A percentile compares a stretch with the other conserved stretches of the same genome.
phyloP scores from a whole-genome alignment of 108 stramenopile species.

The Cyclostephanos invisitatus region DNA sequence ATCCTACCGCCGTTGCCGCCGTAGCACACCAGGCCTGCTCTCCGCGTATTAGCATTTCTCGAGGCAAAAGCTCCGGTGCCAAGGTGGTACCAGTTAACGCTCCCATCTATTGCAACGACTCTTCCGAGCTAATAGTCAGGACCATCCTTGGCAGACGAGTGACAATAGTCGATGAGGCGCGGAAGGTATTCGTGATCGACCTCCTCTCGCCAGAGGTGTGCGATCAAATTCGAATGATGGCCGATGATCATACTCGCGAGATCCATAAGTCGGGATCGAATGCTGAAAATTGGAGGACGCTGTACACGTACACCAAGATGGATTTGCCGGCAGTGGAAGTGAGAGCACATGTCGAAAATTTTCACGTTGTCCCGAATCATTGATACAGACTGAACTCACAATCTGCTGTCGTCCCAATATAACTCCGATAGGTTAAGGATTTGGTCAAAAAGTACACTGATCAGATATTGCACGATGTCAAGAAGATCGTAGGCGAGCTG shows the following conservation, averaged over 20 bases:
- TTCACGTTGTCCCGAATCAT: not conserved
- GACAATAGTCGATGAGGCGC: constrained; percentile 43
- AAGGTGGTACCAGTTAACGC: constrained; percentile 8
- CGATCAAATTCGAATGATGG: constrained; percentile 47
- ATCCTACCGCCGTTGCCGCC: not conserved
- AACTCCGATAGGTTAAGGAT: constrained; percentile 10
- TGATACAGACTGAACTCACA: not conserved
- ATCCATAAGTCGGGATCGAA: constrained; percentile 11
- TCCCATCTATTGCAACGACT: not conserved
- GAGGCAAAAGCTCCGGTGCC: not conserved
- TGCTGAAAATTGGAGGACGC: constrained; percentile 46
- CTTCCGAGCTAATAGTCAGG: constrained; percentile 17
- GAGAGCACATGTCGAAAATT: not conserved
- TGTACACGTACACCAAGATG: constrained; percentile 67
- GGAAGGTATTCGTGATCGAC: constrained; percentile 56
- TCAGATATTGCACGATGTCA: constrained; percentile 32
- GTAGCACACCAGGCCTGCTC: constrained; percentile 27
- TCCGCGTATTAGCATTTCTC: constrained; percentile 11
- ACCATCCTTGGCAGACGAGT: constrained; percentile 47
- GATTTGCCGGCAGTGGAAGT: constrained; percentile 51
- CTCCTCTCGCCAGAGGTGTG: constrained; percentile 53
- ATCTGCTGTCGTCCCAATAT: not conserved
- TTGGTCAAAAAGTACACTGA: constrained; percentile 41
- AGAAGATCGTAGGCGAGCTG: constrained; percentile 40
- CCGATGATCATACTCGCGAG: constrained; percentile 47